These are phyloP conservation scores for Globisporangium cederbergense DNA, from an alignment of 352 stramenopile species.

Conservation along the genomic window DNA sequence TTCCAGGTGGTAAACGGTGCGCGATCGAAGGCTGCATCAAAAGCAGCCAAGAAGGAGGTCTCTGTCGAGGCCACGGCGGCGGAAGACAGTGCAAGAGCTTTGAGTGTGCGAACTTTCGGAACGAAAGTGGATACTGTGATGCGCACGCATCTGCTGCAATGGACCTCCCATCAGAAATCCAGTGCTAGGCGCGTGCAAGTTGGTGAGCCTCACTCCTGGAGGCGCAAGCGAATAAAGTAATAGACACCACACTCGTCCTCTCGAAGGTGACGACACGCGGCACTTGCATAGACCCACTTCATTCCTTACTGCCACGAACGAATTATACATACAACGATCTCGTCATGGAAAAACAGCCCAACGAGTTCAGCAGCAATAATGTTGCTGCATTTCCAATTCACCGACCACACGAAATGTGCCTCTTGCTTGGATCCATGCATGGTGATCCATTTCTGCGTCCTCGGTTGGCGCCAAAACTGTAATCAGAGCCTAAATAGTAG, in stretches of 20 bases:
- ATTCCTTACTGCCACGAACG: too few relatives aligned
- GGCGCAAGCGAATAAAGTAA: background rate
- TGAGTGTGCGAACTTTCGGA: conserved; percentile 26
- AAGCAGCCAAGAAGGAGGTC: conserved; percentile 64
- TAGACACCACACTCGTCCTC: background rate
- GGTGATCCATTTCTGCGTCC: background rate
- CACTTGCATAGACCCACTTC: too few relatives aligned
- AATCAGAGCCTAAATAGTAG: conserved; percentile 2
- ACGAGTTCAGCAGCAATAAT: too few relatives aligned
- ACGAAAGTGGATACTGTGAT: conserved; percentile 27
- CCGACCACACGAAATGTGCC: too few relatives aligned
- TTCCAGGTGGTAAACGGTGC: conserved; percentile 66
- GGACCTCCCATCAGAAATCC: background rate
- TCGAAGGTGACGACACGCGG: background rate
- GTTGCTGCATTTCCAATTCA: too few relatives aligned
- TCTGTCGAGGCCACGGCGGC: conserved; percentile 62
- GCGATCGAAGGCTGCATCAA: conserved; percentile 50
- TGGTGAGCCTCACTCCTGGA: background rate
- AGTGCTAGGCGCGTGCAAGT: background rate
- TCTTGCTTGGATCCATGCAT: too few relatives aligned
- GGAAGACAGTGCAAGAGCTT: conserved; percentile 28
- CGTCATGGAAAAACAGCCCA: too few relatives aligned
- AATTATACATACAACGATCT: too few relatives aligned
- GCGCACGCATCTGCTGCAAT: background rate
- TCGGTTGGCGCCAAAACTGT: conserved; percentile 10